A percentile compares a stretch with the other conserved stretches of the same genome.
phyloP scores from a whole-genome alignment of 139 green algal species.

The Asterochloris sp. region DNA sequence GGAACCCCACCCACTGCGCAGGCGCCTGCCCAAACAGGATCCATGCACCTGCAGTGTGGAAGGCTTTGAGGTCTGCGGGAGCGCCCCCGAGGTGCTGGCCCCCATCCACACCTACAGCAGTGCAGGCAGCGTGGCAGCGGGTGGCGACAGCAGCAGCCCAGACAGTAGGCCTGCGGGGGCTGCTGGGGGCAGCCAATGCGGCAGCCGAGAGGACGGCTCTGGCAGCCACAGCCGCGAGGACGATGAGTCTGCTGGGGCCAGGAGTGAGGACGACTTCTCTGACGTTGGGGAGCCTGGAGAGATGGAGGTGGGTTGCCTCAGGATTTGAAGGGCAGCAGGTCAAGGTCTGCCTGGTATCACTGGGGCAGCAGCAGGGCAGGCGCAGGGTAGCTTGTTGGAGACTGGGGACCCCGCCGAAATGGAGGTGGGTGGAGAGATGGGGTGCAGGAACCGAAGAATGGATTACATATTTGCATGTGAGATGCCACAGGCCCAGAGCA shows the following conservation, averaged over 20 bases:
- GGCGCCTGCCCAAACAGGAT: neutral
- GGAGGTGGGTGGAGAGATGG: neutral
- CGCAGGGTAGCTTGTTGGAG: neutral
- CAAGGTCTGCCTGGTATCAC: neutral
- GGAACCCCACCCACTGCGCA: neutral
- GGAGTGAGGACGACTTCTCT: conserved; percentile 38
- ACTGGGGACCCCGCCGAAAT: neutral
- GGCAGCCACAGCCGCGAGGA: neutral
- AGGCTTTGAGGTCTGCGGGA: conserved; percentile 7
- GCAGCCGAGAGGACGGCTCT: neutral
- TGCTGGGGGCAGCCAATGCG: neutral
- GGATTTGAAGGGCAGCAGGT: neutral
- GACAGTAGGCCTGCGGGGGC: no score
- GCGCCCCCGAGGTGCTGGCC: neutral
- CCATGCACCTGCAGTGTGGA: neutral
- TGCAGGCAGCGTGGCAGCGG: neutral
- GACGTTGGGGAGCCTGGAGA: conserved; percentile 44
- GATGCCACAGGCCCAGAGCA: no score
- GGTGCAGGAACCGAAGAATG: neutral
- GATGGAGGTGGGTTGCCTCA: conserved; percentile 35
- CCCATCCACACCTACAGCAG: neutral
- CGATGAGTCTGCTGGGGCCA: neutral
- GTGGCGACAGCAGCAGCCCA: neutral
- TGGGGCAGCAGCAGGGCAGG: neutral
- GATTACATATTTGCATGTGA: neutral